Evolutionary conservation across 225 moss, liverwort and hornwort genomes (phyloP).

Genomic region (Marchantia paleacea): DNA sequence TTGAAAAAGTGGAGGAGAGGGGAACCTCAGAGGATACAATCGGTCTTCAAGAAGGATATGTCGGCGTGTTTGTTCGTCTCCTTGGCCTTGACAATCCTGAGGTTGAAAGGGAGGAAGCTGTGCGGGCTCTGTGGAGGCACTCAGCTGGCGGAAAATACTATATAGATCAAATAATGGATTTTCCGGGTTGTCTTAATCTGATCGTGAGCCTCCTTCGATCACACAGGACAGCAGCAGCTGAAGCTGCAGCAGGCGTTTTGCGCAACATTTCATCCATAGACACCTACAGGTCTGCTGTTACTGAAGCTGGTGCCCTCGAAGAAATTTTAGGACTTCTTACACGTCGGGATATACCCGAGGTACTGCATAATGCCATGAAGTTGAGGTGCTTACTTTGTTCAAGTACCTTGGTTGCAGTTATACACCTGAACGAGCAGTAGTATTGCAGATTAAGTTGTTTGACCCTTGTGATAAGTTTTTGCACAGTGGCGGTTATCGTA

Average conservation of each 20-base stretch:
- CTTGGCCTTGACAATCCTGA: slow-evolving; percentile 69
- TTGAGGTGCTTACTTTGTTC: neutral
- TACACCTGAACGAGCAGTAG: neutral
- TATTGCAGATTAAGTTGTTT: neutral
- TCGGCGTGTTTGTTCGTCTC: slow-evolving; percentile 78
- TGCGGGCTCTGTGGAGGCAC: slow-evolving; percentile 80
- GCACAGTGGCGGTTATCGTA: no score
- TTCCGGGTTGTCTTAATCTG: slow-evolving; percentile 82
- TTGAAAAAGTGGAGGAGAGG: slow-evolving; percentile 30
- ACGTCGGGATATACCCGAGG: slow-evolving; percentile 68
- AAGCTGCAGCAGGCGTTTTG: slow-evolving; percentile 72
- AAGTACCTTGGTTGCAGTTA: neutral
- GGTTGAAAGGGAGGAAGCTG: slow-evolving; percentile 79
- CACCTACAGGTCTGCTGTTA: slow-evolving; percentile 62
- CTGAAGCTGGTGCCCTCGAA: slow-evolving; percentile 69
- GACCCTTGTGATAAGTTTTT: neutral
- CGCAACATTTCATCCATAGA: slow-evolving; percentile 65
- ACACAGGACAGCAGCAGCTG: slow-evolving; percentile 51
- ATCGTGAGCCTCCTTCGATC: slow-evolving; percentile 80
- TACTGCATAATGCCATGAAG: slow-evolving; percentile 15
- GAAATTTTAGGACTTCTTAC: slow-evolving; percentile 79
- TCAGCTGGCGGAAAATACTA: slow-evolving; percentile 56
- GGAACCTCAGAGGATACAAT: slow-evolving; percentile 33
- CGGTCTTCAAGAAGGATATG: slow-evolving; percentile 67
- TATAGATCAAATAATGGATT: slow-evolving; percentile 73